Evolutionary conservation across 2,329 filamentous ascomycete genomes (phyloP).

Genomic region (Curvularia spicifera): DNA sequence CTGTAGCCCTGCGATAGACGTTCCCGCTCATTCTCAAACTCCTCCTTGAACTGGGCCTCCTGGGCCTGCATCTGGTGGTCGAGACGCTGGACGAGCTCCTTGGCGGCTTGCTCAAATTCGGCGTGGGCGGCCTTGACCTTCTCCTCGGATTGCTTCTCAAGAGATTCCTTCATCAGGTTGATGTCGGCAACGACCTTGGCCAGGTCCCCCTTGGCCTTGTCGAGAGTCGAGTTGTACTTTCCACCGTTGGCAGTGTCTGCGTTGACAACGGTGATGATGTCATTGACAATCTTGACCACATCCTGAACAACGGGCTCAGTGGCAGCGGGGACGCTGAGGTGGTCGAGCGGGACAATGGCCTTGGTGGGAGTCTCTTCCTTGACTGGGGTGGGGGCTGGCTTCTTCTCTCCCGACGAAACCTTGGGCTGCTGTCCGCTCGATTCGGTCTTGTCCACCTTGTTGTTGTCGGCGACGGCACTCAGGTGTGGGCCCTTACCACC

Average conservation of each 20-base stretch:
- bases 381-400: conserved; percentile 33
- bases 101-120: conserved; percentile 86
- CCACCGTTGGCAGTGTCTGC: conserved; percentile 74
- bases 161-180: conserved; percentile 70
- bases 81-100: conserved; percentile 85
- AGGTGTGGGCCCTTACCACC: conserved; percentile 63
- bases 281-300: conserved; percentile 92
- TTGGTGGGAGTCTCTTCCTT: conserved; percentile 33
- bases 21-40: conserved; percentile 87
- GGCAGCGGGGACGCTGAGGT: conserved; percentile 75
- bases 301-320: conserved; percentile 90
- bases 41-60: conserved; percentile 81
- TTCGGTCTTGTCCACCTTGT: conserved; percentile 17
- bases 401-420: conserved; percentile 41
- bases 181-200: conserved; percentile 80
- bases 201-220: conserved; percentile 85
- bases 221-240: conserved; percentile 78
- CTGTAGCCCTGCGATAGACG: conserved; percentile 79
- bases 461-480: conserved; percentile 63
- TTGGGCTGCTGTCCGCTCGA: conserved; percentile 28
- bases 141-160: conserved; percentile 73
- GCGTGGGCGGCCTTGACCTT: conserved; percentile 73
- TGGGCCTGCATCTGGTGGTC: conserved; percentile 82
- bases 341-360: conserved; percentile 69
- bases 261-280: conserved; percentile 92